These are phyloP conservation scores for Nymphaea colorata DNA, from an alignment of 164 flowering plant species.

Conservation along the genomic window DNA sequence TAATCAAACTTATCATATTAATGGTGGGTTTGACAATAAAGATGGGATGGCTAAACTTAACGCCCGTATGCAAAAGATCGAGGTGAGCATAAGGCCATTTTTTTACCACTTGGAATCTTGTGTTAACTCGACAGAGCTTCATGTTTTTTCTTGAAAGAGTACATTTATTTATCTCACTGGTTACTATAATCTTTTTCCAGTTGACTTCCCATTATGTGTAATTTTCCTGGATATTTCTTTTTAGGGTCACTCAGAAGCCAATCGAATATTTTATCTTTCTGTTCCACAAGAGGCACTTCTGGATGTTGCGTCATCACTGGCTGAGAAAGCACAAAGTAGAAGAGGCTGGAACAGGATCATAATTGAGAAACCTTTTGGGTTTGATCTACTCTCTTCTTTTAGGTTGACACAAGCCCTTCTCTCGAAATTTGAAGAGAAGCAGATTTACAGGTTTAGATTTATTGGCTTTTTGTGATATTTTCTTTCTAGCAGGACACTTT, in stretches of 20 bases:
- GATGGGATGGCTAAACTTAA: slow-evolving; percentile 44
- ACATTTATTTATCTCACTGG: background rate
- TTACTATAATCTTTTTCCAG: slow-evolving; percentile 2
- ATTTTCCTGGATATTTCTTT: background rate
- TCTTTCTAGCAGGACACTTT: background rate
- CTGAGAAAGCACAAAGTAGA: slow-evolving; percentile 31
- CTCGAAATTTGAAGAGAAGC: slow-evolving; percentile 41
- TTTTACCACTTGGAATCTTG: background rate
- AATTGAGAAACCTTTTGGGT: slow-evolving; percentile 56
- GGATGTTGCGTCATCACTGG: slow-evolving; percentile 39
- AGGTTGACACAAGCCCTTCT: slow-evolving; percentile 30
- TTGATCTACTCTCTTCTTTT: slow-evolving; percentile 30
- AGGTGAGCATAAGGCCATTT: slow-evolving; percentile 21
- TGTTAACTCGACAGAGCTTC: background rate
- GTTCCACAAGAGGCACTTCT: slow-evolving; percentile 56
- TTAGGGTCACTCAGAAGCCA: slow-evolving; percentile 38
- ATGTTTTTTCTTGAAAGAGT: too few relatives aligned
- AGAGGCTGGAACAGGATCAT: slow-evolving; percentile 55
- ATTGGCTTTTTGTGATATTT: background rate
- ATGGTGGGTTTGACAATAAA: slow-evolving; percentile 44
- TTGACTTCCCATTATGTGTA: background rate
- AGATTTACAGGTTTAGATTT: slow-evolving; percentile 37
- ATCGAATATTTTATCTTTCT: slow-evolving; percentile 56
- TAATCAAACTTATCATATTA: slow-evolving; percentile 31
- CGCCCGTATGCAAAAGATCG: slow-evolving; percentile 36